Percentiles rank a stretch among this genome's conserved stretches.
Evolutionary conservation across 352 stramenopile genomes (phyloP).

Genomic region (Pythium periplocum): DNA sequence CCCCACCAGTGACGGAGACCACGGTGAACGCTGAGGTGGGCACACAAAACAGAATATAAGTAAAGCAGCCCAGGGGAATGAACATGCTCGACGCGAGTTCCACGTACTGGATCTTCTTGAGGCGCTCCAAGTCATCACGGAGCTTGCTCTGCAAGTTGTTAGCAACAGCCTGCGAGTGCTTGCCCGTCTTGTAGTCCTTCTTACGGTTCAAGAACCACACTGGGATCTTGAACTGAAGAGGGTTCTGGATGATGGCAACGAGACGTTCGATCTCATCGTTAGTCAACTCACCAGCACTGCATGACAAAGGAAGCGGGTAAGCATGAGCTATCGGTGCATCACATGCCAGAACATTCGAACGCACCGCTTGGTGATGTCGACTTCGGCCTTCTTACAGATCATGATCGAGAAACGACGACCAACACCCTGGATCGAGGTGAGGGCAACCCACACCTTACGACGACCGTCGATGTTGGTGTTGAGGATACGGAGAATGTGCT

Average conservation of each 20-base stretch:
- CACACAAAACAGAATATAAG: too few species aligned
- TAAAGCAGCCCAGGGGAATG: too few species aligned
- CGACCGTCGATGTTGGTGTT: slow-evolving; percentile 99
- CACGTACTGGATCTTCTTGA: slow-evolving; percentile 93
- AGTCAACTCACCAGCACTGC: slow-evolving; percentile 94
- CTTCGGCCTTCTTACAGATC: slow-evolving; percentile 99
- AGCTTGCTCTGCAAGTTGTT: slow-evolving; percentile 99
- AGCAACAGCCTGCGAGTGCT: slow-evolving; percentile 97
- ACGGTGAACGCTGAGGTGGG: slow-evolving; percentile 93
- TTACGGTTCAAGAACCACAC: slow-evolving; percentile 99
- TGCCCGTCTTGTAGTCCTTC: slow-evolving; percentile 99
- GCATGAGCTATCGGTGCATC: neutral
- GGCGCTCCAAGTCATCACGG: slow-evolving; percentile 98
- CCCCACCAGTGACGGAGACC: slow-evolving; percentile 99
- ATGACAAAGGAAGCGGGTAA: neutral
- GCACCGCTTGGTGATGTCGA: slow-evolving; percentile 97
- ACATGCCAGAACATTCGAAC: neutral
- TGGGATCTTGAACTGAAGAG: slow-evolving; percentile 99
- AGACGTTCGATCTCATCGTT: slow-evolving; percentile 99
- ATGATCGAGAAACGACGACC: slow-evolving; percentile 84
- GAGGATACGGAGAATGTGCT: slow-evolving; percentile 99
- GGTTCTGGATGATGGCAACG: slow-evolving; percentile 99
- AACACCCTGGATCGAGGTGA: slow-evolving; percentile 84
- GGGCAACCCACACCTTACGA: slow-evolving; percentile 87
- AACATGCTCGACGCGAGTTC: too few species aligned